Evolutionary conservation across 192 early-diverging fungal species (phyloP), one percentile per base, ranked within the genome.

Genomic region (Coemansia guatemalensis): DNA sequence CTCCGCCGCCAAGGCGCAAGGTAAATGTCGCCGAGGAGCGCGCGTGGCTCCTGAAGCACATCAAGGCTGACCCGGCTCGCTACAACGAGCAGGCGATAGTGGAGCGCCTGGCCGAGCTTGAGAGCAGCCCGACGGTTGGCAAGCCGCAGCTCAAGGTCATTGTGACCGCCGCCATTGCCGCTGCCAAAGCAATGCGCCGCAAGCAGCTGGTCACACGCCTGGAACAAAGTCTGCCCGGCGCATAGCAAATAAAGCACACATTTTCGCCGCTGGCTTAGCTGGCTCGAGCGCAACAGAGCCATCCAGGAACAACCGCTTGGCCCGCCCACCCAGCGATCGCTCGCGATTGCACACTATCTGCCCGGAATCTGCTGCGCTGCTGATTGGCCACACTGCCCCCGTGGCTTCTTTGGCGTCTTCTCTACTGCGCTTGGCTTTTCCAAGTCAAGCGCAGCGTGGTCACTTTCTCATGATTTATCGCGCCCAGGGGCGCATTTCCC

Each of bases 11-110:
- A 17, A 18, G 39, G 6, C 62, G 51, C 60, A 65, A 63, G 18
- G 65, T 82, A 24, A 77, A 68, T 47, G 74, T 77, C 21, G 60
- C 79, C 48, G 70, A 73, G 35, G 74, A 76, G 48, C 72, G 72
- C 17, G 64, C 64, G 5, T 76, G 73, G 74, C 73, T 82, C 61
- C 53, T 77, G 53, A 73, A 72, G 53, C 74, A 53, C 32, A 77
- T 82, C 65, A 82, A 82, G 50, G 79, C 79, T 1, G 79, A 82
- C 50, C 73, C 70, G 24, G 73, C 71, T 22, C 73, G 69, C 67
- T 82, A 82, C 53, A 74, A 82, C 60, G 79, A 82, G 47, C 67
- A 67, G 7, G 67, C 52, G 6, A 60, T 82, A 14, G 27, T 76
- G 35, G 55, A 65, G 56, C 79, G 63, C 18, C 21, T 82, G n/a